Evolutionary conservation across 768 basidiomycete genomes (phyloP), one percentile per base, ranked within the genome.

Genomic region (Podaxis pistillaris): DNA sequence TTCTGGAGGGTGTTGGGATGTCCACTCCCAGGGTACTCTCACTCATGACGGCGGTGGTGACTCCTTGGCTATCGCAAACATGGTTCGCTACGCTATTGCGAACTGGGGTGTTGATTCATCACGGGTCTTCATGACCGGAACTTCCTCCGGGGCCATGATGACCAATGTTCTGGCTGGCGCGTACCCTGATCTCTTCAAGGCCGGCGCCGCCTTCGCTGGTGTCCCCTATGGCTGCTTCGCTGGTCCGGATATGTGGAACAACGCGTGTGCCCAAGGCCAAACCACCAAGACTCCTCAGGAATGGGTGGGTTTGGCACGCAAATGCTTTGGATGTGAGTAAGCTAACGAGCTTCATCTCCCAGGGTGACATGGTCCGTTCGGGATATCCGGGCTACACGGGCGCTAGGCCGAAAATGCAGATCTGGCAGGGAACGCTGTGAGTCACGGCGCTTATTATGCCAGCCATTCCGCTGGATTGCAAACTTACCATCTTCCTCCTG

Each of bases 91-190:
- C 66, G 81, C 84, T 15, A 80, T 85, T 53, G 56, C 72, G 22
- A 83, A 75, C 72, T 83, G 74, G 63, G 76, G 75, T 37, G 83
- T 82, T 40, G 79, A 84, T 64, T 41, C 80, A 2, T 67, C 62
- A n/a, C 75, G 76, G 41, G 83, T 85, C 62, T 85, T 79, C 69
- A 79, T 77, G 28, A 81, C 81, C 37, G 84, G 84, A 15, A 77
- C 77, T 2, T 80, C 79, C 3, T 84, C 83, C 2, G 85, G 84
- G 47, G 80, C 78, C 0, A 86, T 86, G 85, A 86, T 85, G 84
- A 85, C 84, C 60, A 82, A 80, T 66, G 83, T 85, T 26, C 73
- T 85, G 46, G 72, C 74, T 52, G 84, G 82, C 37, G 79, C 81
- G 13, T 84, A 85, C 72, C 84, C 84, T 12, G 81, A 86, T 60